phyloP scores from a whole-genome alignment of 805 yeast genomes.

The Zygosaccharomyces siamensis region DNA sequence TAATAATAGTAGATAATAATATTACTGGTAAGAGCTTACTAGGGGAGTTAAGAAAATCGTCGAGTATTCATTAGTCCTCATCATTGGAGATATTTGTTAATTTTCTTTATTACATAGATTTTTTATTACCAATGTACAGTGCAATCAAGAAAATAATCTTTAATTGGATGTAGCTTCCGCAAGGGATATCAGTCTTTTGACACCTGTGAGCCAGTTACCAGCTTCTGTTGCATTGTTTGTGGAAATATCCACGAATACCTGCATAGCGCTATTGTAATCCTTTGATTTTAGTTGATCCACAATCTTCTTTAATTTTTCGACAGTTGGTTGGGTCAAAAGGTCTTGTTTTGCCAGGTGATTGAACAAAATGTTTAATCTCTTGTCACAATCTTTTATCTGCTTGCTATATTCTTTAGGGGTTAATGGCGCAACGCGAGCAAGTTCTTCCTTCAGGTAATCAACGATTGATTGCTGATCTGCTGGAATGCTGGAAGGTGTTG shows the following conservation, averaged over 20 bases:
- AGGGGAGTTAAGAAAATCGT: too few relatives aligned
- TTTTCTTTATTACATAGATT: background rate
- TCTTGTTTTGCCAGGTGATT: constrained; percentile 75
- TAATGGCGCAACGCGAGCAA: constrained; percentile 61
- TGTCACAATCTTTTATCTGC: constrained; percentile 76
- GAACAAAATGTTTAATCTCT: constrained; percentile 69
- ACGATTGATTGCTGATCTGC: constrained; percentile 53
- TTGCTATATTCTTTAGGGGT: constrained; percentile 69
- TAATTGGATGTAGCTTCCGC: constrained; percentile 41
- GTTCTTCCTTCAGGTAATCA: constrained; percentile 48
- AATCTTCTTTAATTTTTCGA: constrained; percentile 49
- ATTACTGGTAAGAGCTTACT: too few relatives aligned
- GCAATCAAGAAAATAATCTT: background rate
- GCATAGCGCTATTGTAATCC: constrained; percentile 57
- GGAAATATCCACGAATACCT: constrained; percentile 53
- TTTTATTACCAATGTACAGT: constrained; percentile 1
- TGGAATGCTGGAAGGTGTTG: constrained; percentile 61
- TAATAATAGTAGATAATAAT: too few relatives aligned
- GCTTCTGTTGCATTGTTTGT: constrained; percentile 64
- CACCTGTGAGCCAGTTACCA: constrained; percentile 91
- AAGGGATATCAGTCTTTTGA: constrained; percentile 80
- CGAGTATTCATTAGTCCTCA: too few relatives aligned
- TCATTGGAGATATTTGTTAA: background rate
- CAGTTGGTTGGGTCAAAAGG: constrained; percentile 51
- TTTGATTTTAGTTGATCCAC: constrained; percentile 46